Percentiles rank a stretch among this genome's conserved stretches.
Conservation (phyloP, 768 basidiomycete species). For the Suillus ampliporus region DNA sequence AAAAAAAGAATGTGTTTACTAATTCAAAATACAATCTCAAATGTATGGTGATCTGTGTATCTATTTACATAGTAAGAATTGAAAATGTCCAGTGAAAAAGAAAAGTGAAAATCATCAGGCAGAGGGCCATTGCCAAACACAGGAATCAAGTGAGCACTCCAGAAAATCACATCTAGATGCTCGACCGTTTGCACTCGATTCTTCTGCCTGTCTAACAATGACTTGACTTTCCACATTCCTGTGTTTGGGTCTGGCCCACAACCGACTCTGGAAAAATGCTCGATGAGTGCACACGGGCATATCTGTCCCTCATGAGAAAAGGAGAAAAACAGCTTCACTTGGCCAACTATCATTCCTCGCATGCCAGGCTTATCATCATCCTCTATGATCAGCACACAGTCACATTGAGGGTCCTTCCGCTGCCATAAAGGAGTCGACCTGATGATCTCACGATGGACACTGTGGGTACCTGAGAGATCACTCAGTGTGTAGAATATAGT, state of each 20-base stretch:
- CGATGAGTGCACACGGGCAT: constrained; percentile 37
- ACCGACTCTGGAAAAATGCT: constrained; percentile 31
- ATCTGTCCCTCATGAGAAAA: constrained; percentile 21
- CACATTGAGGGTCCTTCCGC: constrained; percentile 9
- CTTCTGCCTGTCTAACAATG: not conserved
- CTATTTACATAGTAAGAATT: constrained; percentile 37
- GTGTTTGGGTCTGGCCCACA: constrained; percentile 28
- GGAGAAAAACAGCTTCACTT: constrained; percentile 35
- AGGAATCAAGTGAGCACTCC: constrained; percentile 38
- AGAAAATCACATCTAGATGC: constrained; percentile 36
- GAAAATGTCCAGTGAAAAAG: constrained; percentile 32
- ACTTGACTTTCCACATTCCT: constrained; percentile 17
- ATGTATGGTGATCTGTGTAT: constrained; percentile 38
- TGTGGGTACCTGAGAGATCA: too few species aligned
- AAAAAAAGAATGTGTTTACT: not conserved
- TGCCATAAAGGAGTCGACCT: constrained; percentile 22
- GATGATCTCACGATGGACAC: constrained; percentile 22
- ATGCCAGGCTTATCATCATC: constrained; percentile 28
- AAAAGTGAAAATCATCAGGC: constrained; percentile 25
- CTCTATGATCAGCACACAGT: constrained; percentile 30
- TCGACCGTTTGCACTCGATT: constrained; percentile 27
- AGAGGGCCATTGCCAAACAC: constrained; percentile 28
- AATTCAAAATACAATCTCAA: constrained; percentile 20
- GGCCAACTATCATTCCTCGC: constrained; percentile 26
- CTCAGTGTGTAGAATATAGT: too few species aligned